Evolutionary conservation across 1,284 basidiomycete genomes (phyloP).

Genomic region (Coniferiporia weirii): DNA sequence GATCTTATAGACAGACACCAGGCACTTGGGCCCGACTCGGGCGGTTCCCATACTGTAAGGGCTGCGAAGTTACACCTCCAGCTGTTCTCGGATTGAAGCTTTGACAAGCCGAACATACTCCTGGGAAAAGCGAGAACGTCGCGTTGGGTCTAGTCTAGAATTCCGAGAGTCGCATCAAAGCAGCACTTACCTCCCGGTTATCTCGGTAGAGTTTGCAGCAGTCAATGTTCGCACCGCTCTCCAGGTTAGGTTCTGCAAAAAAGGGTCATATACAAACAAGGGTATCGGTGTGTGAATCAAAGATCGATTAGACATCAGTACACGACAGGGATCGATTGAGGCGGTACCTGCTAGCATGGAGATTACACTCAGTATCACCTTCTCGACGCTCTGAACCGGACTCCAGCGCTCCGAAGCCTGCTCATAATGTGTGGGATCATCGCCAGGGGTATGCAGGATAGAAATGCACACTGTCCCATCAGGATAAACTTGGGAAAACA

Average conservation of each 20-base stretch:
- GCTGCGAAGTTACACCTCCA: conserved; percentile 47
- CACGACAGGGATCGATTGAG: conserved; percentile 10
- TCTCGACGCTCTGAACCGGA: conserved; percentile 95
- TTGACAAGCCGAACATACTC: conserved; percentile 72
- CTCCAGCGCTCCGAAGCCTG: conserved; percentile 97
- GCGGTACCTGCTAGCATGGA: conserved; percentile 92
- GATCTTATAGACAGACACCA: background rate
- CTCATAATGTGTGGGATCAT: conserved; percentile 90
- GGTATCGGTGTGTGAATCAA: background rate
- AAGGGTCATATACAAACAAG: conserved; percentile 19
- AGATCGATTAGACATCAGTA: background rate
- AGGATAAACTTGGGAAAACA: conserved; percentile 63
- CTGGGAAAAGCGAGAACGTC: conserved; percentile 24
- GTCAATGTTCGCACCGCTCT: conserved; percentile 97
- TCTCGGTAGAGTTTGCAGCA: conserved; percentile 94
- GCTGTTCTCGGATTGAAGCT: conserved; percentile 65
- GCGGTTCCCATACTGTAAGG: background rate
- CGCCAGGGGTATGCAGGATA: conserved; percentile 95
- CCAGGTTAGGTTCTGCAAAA: conserved; percentile 88
- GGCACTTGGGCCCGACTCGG: background rate
- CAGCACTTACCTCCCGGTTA: conserved; percentile 51
- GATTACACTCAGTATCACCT: conserved; percentile 92
- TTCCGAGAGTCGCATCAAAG: background rate
- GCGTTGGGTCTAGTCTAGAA: background rate
- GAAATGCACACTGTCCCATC: conserved; percentile 98